Evolutionary conservation across 1,139 yeast genomes (phyloP), one percentile per base, ranked within the genome.

Genomic region (Saccharomyces pastorianus): DNA sequence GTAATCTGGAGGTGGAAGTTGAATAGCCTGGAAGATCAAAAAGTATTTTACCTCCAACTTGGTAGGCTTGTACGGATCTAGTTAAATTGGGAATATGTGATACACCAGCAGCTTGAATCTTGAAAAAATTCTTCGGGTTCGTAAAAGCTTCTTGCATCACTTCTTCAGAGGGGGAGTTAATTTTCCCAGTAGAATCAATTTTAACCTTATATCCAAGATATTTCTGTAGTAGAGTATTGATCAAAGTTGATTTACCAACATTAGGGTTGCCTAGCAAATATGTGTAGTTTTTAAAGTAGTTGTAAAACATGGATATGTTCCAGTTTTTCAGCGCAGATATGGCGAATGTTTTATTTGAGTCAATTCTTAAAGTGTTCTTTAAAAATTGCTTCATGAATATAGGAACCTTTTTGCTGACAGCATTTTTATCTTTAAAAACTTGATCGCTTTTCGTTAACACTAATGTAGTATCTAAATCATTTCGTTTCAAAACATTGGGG

Each of bases 211-310:
- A 46, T 3, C 69, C 68, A n/a, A 56, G 14, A 51, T 55, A 64
- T 34, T 55, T 56, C 34, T 55, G 51, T 28, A 81, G 61, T 32
- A 84, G 61, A n/a, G 80, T 66, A 60, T 77, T 80, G 2, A 85
- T 76, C 29, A 89, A 65, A 0, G 85, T 76, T 1, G 95, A 82
- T 66, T 89, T 89, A 0, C 97, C 97, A 14, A 82, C 76, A 64
- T 88, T 88, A 8, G 88, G 82, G 59, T 78, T 77, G 1, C 97
- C 96, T 11, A 88, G 73, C 38, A 89, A 68, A 64, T 81, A 85
- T 28, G 82, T 76, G 6, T 71, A 64, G 0, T 80, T 76, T 27
- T 58, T 61, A 47, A 81, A 65, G 9, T 66, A 60, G 2, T 69
- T 54, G 29, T 64, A 64, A 25, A 80, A 60, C 1, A 65, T 63